A percentile compares a stretch with the other conserved stretches of the same genome.
Evolutionary conservation across 331 rosid species (phyloP).

Genomic region (Telfairia occidentalis): DNA sequence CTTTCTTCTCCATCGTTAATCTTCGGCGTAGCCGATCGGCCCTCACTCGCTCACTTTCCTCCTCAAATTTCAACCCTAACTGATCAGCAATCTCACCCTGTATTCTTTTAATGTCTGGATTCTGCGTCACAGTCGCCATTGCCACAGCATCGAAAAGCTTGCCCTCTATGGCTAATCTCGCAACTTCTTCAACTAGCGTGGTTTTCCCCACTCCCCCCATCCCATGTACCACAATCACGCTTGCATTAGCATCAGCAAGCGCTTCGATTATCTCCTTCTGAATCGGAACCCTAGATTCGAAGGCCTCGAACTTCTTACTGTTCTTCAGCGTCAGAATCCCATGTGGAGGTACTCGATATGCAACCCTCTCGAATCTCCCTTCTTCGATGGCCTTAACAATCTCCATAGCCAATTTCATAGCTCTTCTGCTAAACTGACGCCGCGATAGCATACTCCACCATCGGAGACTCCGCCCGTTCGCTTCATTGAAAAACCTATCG

Average conservation of each 20-base stretch:
- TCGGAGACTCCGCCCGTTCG: neutral
- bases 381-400: neutral
- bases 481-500: neutral
- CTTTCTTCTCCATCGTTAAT: constrained; percentile 12
- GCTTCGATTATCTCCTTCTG: constrained; percentile 16
- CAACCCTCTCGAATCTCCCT: neutral
- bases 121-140: constrained; percentile 9
- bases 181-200: constrained; percentile 11
- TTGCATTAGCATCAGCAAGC: constrained; percentile 12
- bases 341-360: neutral
- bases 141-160: constrained; percentile 16
- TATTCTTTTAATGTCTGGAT: constrained; percentile 3
- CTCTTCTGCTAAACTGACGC: constrained; percentile 8
- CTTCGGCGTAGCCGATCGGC: neutral
- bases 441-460: constrained; percentile 11
- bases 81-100: constrained; percentile 18
- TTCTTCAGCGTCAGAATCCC: neutral
- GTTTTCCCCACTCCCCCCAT: constrained; percentile 24
- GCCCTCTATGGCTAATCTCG: constrained; percentile 5
- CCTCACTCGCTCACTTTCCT: constrained; percentile 3
- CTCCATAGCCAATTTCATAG: neutral
- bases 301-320: neutral
- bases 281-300: constrained; percentile 13
- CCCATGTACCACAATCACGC: constrained; percentile 18
- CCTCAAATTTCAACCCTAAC: constrained; percentile 13